Conservation (phyloP, 176 grass and related monocot genomes). For the Urochloa ruziziensis region DNA sequence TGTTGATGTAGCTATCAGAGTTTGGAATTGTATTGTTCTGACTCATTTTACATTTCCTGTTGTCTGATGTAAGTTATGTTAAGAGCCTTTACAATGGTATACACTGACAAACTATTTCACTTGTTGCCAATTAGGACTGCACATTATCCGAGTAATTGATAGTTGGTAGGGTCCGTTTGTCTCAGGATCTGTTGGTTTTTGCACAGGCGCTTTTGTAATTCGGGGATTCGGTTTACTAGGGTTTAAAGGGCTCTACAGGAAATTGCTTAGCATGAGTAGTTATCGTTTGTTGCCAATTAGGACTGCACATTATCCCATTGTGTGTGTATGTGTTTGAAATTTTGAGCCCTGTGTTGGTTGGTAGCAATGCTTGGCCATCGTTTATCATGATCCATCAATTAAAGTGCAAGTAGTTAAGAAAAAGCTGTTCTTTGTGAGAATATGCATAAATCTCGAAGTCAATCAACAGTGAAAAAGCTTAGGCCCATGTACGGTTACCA, state of each 20-base stretch:
- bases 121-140: constrained; percentile 39
- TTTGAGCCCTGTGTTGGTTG: not conserved
- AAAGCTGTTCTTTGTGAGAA: not conserved
- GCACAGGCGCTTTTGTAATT: too few relatives aligned
- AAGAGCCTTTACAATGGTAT: not conserved
- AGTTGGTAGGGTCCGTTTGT: too few relatives aligned
- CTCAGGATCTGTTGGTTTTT: too few relatives aligned
- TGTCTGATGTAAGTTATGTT: not conserved
- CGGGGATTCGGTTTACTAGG: too few relatives aligned
- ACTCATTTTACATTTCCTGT: not conserved
- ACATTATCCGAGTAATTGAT: too few relatives aligned
- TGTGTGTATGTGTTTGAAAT: too few relatives aligned
- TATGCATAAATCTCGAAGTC: not conserved
- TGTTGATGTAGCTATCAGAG: not conserved
- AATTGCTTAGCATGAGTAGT: too few relatives aligned
- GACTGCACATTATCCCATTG: too few relatives aligned
- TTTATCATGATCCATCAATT: not conserved
- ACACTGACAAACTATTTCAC: not conserved
- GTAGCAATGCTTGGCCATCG: not conserved
- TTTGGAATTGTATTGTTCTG: not conserved
- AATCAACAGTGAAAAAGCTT: not conserved
- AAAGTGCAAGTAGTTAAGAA: not conserved
- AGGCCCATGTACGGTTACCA: not conserved
- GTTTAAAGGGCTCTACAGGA: too few relatives aligned
- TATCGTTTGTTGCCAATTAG: too few relatives aligned